A percentile compares a stretch with the other conserved stretches of the same genome.
Conservation (phyloP, 108 stramenopile genomes). For the Epithemia pelagica region DNA sequence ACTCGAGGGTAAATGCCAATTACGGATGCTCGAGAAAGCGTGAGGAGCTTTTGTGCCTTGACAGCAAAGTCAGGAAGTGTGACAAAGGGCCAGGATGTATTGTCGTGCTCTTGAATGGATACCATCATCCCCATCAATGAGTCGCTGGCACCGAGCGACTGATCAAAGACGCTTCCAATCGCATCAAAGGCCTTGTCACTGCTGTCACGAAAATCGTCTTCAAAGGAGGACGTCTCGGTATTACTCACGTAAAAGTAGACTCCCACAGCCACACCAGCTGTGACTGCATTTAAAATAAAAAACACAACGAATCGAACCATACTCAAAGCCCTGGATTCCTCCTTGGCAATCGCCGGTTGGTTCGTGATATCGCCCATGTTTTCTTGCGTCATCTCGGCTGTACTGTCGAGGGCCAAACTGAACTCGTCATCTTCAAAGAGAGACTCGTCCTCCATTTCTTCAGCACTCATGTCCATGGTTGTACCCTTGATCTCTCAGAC, state of each 20-base stretch:
- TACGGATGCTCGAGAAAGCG: neutral
- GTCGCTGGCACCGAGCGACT: conserved; percentile 11
- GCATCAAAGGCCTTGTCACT: conserved; percentile 1
- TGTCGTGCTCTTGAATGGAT: neutral
- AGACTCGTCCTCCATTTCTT: no score
- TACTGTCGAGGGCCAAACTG: neutral
- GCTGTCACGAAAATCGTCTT: neutral
- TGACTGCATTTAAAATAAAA: neutral
- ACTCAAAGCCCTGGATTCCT: neutral
- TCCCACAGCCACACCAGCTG: neutral
- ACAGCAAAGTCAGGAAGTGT: conserved; percentile 1
- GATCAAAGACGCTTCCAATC: conserved; percentile 2
- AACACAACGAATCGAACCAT: neutral
- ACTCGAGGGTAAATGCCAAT: neutral
- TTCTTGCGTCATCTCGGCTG: neutral
- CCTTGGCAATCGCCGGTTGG: neutral
- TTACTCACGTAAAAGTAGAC: conserved; percentile 3
- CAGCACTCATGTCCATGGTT: no score
- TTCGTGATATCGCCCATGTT: neutral
- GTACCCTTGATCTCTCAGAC: no score
- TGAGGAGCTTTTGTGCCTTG: neutral
- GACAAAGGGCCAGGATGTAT: conserved; percentile 18
- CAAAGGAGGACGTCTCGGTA: neutral
- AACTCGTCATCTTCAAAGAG: neutral
- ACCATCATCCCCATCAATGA: conserved; percentile 1